phyloP scores from a whole-genome alignment of 2,329 filamentous ascomycete species.

The Apiospora phragmitis region DNA sequence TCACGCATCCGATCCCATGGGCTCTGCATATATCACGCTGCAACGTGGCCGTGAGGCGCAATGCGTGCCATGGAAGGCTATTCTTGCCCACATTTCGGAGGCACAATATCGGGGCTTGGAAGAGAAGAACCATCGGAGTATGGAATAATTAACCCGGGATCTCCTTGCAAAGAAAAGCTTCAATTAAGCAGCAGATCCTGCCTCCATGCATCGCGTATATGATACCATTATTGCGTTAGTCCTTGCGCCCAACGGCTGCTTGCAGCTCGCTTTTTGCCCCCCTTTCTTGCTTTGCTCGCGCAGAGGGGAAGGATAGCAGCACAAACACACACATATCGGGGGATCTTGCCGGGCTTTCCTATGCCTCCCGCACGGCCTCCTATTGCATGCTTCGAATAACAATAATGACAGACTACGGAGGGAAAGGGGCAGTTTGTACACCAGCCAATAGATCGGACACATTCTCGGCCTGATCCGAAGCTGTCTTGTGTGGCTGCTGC shows the following conservation, averaged over 20 bases:
- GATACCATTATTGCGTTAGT: background rate
- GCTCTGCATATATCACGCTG: background rate
- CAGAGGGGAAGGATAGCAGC: background rate
- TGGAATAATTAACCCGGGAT: background rate
- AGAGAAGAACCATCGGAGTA: background rate
- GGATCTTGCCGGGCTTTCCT: background rate
- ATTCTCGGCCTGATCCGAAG: conserved; percentile 6
- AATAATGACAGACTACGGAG: background rate
- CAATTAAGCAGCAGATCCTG: background rate
- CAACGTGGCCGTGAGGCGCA: background rate
- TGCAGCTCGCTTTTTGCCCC: background rate
- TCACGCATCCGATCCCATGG: background rate
- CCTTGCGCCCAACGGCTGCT: background rate
- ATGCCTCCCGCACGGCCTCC: background rate
- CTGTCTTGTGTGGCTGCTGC: background rate
- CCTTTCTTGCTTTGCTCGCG: background rate
- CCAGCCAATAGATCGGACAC: background rate
- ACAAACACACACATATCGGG: background rate
- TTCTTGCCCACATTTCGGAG: background rate
- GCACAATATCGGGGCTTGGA: background rate
- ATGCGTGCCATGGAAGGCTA: background rate
- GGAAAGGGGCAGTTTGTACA: background rate
- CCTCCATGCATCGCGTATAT: background rate
- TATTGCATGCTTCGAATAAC: background rate
- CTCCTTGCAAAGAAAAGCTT: background rate